Percentiles rank a stretch among this genome's conserved stretches.
phyloP scores from a whole-genome alignment of 1,284 basidiomycete genomes.

The Laetiporus sulphureus region DNA sequence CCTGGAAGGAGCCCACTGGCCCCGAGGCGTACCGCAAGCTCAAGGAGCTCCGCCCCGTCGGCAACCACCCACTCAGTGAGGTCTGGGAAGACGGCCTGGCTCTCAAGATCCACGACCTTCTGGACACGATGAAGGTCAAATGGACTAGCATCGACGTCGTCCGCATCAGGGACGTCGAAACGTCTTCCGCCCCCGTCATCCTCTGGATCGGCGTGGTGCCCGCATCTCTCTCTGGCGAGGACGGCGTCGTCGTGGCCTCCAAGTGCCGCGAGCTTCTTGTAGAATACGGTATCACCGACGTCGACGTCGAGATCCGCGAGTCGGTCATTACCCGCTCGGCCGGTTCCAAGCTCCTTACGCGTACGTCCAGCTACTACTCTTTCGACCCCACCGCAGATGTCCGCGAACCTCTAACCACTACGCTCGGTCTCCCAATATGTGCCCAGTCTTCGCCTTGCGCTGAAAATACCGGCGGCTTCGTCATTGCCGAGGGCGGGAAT shows the following conservation, averaged over 20 bases:
- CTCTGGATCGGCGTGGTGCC: slow-evolving; percentile 26
- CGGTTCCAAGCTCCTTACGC: no score
- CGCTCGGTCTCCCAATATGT: slow-evolving; percentile 22
- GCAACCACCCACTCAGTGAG: slow-evolving; percentile 14
- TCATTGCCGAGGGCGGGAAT: slow-evolving; percentile 19
- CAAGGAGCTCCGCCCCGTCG: slow-evolving; percentile 18
- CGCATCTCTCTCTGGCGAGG: slow-evolving; percentile 19
- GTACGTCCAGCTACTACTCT: slow-evolving; percentile 10
- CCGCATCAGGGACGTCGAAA: slow-evolving; percentile 15
- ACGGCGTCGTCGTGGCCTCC: slow-evolving; percentile 19
- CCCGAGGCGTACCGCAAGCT: slow-evolving; percentile 20
- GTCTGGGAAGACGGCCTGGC: slow-evolving; percentile 21
- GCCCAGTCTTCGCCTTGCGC: slow-evolving; percentile 7
- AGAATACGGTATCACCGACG: slow-evolving; percentile 15
- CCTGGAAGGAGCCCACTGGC: slow-evolving; percentile 22
- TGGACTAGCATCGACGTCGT: slow-evolving; percentile 15
- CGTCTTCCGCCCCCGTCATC: slow-evolving; percentile 15
- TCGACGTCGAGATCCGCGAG: slow-evolving; percentile 17
- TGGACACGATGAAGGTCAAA: slow-evolving; percentile 13
- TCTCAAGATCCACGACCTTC: slow-evolving; percentile 11
- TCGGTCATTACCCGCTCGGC: slow-evolving; percentile 10
- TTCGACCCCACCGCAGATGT: slow-evolving; percentile 9
- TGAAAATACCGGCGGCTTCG: slow-evolving; percentile 29
- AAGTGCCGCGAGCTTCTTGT: slow-evolving; percentile 20
- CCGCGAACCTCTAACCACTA: slow-evolving; percentile 19